Base-by-base conservation (phyloP, 2,329 filamentous ascomycete species). In the Calonectria crousiana region DNA sequence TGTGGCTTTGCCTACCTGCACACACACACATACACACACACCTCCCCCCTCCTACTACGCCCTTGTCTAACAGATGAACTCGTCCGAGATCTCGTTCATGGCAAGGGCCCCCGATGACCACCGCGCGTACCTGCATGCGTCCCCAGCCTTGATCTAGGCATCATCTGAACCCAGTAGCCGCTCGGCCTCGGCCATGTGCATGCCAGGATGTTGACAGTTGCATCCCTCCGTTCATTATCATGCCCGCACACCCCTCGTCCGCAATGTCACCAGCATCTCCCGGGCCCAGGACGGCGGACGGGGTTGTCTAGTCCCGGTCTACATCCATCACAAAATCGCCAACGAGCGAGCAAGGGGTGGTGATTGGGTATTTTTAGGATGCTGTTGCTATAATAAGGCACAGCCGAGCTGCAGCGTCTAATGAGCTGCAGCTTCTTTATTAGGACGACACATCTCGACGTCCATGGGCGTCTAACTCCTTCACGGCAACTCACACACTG, bases 371-470 rank as follows among this genome's bases (percentile, higher is more conserved):
- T 82, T 83, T 84, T 84, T 83, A 83, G 82, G 82, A 76, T 74
- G 66, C 71, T 74, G 74, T 81, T 86, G 77, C 83, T 85, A 85
- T 83, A 83, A 81, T 83, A 81, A 82, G 83, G 77, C 74, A 75
- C 77, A 84, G 83, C 81, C 83, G 84, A 82, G 80, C 76, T 84
- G 83, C 82, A 85, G 80, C 81, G 80, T 77, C 79, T 78, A 60
- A 77, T 77, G 78, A 79, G 74, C 78, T 83, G 84, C 82, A 82
- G 73, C 47, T 77, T 74, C 74, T 79, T 79, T 78, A 79, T 75
- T 72, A 70, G 67, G 66, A 80, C 76, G 67, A 74, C 75, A 79
- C 67, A 51, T 74, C 67, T 69, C 60, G 67, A 36, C 49, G 38
- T 71, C 62, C 28, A 20, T 67, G 65, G 71, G 78, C 77, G 78